Conservation (phyloP, 2,329 filamentous ascomycete genomes). For the Aspergillus transmontanensis region DNA sequence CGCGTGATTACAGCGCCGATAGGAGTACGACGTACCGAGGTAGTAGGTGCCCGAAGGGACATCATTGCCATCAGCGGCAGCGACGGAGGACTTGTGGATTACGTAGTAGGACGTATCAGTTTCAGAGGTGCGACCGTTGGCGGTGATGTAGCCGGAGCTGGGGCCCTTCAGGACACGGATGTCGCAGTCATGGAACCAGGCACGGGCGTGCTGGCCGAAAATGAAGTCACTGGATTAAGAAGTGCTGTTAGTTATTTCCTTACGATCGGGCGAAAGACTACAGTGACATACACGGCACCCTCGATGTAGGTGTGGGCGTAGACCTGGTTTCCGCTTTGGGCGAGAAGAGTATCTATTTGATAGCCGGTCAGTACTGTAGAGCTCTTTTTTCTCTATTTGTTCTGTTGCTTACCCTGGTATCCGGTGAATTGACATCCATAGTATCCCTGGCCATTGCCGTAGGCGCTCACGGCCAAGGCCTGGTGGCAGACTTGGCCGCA, state of each 20-base stretch:
- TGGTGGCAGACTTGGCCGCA: constrained; percentile 19
- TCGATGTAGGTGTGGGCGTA: constrained; percentile 61
- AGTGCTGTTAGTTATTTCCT: background rate
- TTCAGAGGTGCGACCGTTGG: constrained; percentile 46
- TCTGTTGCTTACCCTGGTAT: constrained; percentile 49
- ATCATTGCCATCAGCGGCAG: constrained; percentile 10
- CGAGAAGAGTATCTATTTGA: constrained; percentile 50
- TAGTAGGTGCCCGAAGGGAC: constrained; percentile 12
- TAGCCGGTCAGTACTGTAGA: background rate
- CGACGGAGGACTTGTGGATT: constrained; percentile 56
- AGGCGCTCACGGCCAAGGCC: constrained; percentile 55
- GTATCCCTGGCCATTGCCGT: constrained; percentile 56
- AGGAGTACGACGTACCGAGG: background rate
- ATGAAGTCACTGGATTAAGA: constrained; percentile 53
- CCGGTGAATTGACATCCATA: constrained; percentile 59
- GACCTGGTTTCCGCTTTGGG: constrained; percentile 55
- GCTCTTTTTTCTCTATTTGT: background rate
- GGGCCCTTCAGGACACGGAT: constrained; percentile 46
- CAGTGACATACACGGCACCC: constrained; percentile 47
- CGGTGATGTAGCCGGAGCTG: constrained; percentile 50
- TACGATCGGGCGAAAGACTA: background rate
- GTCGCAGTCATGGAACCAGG: constrained; percentile 56
- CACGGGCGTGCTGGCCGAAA: constrained; percentile 56
- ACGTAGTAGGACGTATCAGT: constrained; percentile 54
- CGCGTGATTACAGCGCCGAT: background rate